A percentile compares a stretch with the other conserved stretches of the same genome.
phyloP scores from a whole-genome alignment of 139 green algal genomes.

The Penium margaritaceum region DNA sequence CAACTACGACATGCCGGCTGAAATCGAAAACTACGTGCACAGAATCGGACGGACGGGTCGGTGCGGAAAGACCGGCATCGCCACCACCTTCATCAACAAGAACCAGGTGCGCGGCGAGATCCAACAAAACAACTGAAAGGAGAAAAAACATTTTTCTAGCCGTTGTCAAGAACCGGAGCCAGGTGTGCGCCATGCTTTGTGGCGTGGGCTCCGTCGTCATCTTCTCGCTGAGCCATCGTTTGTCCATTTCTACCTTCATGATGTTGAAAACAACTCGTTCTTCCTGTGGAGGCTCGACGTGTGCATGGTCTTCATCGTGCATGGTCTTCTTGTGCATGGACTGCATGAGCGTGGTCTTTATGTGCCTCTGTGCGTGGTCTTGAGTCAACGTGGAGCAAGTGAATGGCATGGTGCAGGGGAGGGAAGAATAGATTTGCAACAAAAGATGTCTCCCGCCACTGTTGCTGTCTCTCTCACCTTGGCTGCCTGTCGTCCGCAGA shows the following conservation, averaged over 20 bases:
- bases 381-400: no score
- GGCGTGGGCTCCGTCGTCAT: not conserved
- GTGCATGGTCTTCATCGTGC: no score
- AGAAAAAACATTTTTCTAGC: not conserved
- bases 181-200: not conserved
- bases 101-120: constrained; percentile 64
- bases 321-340: no score
- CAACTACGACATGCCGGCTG: constrained; percentile 97
- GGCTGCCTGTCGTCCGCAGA: no score
- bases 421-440: no score
- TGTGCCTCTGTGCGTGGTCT: no score
- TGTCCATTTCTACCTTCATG: not conserved
- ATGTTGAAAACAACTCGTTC: not conserved
- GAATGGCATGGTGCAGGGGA: no score
- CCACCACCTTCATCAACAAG: constrained; percentile 98
- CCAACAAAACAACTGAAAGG: not conserved
- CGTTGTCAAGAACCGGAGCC: not conserved
- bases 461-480: no score
- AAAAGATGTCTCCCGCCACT: no score
- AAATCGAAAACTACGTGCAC: constrained; percentile 98
- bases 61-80: constrained; percentile 92
- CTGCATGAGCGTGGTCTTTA: no score
- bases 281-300: not conserved
- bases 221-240: not conserved
- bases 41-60: constrained; percentile 69